Conservation (phyloP, 495 filamentous ascomycete genomes). For the Penicillium bialowiezense region DNA sequence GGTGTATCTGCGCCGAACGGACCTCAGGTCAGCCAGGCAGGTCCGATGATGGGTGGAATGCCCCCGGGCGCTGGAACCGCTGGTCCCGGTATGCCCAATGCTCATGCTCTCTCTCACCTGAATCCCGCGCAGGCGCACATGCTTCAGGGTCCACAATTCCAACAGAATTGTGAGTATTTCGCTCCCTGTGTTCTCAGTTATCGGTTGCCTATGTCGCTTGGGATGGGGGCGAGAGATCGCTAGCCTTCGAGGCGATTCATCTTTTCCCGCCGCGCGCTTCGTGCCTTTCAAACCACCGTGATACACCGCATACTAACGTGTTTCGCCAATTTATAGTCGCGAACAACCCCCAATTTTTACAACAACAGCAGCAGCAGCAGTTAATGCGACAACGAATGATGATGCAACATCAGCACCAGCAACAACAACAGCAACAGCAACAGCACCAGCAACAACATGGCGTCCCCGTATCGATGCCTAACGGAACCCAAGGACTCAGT, state of each 20-base stretch:
- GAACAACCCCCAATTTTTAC: conserved; percentile 52
- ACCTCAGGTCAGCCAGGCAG: conserved; percentile 74
- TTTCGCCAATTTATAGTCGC: conserved; percentile 31
- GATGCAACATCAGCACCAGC: conserved; percentile 40
- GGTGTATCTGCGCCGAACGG: conserved; percentile 78
- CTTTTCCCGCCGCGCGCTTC: neutral
- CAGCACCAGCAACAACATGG: conserved; percentile 51
- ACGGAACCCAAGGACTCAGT: conserved; percentile 57
- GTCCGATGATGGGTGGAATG: conserved; percentile 78
- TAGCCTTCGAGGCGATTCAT: neutral
- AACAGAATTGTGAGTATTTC: conserved; percentile 38
- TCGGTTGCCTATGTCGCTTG: neutral
- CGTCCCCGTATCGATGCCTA: conserved; percentile 53
- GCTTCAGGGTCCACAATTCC: conserved; percentile 56
- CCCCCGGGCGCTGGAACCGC: conserved; percentile 60
- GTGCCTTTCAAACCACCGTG: conserved; percentile 7
- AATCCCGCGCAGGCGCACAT: conserved; percentile 65
- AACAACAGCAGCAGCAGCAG: conserved; percentile 44
- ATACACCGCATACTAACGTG: conserved; percentile 14
- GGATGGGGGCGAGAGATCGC: neutral
- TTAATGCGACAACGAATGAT: conserved; percentile 35
- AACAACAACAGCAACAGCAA: conserved; percentile 30
- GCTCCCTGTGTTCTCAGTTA: neutral
- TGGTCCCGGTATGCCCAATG: conserved; percentile 60
- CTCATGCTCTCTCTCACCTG: conserved; percentile 77